Conservation (phyloP, 257 asterid genomes). For the Nicotiana paniculata region DNA sequence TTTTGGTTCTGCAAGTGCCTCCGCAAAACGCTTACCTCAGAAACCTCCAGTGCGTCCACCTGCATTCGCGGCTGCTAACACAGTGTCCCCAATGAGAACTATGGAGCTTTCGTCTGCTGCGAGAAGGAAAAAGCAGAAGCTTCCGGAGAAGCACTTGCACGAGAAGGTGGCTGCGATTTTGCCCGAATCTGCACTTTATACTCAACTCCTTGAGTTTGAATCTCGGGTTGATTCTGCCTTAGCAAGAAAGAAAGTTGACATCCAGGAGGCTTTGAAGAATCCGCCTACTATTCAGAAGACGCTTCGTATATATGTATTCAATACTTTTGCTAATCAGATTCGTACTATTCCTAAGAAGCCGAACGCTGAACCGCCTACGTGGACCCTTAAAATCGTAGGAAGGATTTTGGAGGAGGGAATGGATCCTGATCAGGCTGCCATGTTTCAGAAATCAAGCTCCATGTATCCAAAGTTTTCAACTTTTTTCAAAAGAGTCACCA, state of each 20-base stretch:
- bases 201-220: conserved; percentile 95
- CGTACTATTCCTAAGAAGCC: conserved; percentile 79
- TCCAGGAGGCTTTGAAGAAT: conserved; percentile 80
- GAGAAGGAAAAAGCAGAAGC: conserved; percentile 90
- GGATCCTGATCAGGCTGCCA: conserved; percentile 83
- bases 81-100: conserved; percentile 64
- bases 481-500: conserved; percentile 83
- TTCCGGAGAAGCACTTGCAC: conserved; percentile 83
- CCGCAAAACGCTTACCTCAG: conserved; percentile 63
- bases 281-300: conserved; percentile 80
- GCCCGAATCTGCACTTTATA: conserved; percentile 93
- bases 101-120: conserved; percentile 86
- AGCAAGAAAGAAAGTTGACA: conserved; percentile 85
- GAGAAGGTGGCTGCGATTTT: conserved; percentile 92
- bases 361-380: conserved; percentile 78
- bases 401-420: conserved; percentile 88
- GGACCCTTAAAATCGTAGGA: conserved; percentile 95
- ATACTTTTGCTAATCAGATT: conserved; percentile 80
- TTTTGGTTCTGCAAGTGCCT: conserved; percentile 59
- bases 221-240: conserved; percentile 88
- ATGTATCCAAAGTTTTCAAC: conserved; percentile 79
- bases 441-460: conserved; percentile 69
- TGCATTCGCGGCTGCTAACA: conserved; percentile 40
- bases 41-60: conserved; percentile 91
- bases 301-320: conserved; percentile 80